phyloP scores from a whole-genome alignment of 352 stramenopile genomes.

The Pilasporangium apinafurcum region DNA sequence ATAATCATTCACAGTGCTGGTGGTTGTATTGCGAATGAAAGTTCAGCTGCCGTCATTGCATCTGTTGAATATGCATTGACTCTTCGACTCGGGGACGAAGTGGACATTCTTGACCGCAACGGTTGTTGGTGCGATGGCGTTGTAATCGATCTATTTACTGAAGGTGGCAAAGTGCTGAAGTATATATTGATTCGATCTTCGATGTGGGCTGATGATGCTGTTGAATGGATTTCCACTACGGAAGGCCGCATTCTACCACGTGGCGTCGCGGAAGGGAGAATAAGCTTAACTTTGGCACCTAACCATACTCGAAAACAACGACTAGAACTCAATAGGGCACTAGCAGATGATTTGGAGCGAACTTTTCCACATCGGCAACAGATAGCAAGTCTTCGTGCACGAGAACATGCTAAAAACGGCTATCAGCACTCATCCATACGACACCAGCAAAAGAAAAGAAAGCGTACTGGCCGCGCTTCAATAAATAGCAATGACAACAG shows the following conservation, averaged over 20 bases:
- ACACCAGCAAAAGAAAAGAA: constrained; percentile 8
- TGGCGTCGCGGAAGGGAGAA: constrained; percentile 47
- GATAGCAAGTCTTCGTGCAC: too few relatives aligned
- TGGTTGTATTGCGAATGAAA: constrained; percentile 8
- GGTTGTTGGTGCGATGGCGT: constrained; percentile 80
- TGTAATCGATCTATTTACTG: constrained; percentile 50
- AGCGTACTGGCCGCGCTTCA: too few relatives aligned
- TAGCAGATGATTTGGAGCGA: constrained; percentile 45
- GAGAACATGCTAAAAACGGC: constrained; percentile 11
- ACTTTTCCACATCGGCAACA: constrained; percentile 43
- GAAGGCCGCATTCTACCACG: constrained; percentile 71
- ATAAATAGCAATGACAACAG: too few relatives aligned
- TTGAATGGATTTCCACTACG: constrained; percentile 65
- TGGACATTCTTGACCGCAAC: constrained; percentile 75
- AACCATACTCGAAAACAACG: constrained; percentile 28
- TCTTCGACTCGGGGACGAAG: constrained; percentile 48
- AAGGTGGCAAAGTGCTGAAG: constrained; percentile 29
- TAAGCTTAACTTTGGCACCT: constrained; percentile 28
- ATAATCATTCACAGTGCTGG: constrained; percentile 42
- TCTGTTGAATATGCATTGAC: constrained; percentile 66
- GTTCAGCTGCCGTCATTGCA: constrained; percentile 29
- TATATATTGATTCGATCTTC: constrained; percentile 63
- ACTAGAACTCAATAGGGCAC: constrained; percentile 36
- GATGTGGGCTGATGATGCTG: constrained; percentile 42
- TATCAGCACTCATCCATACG: background rate